Evolutionary conservation across 345 rosid species (phyloP).

Genomic region (Citrus sinensis): DVS_A1.0 CM039164.1:2229501-2230000

Average conservation of each 20-base stretch:
- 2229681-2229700: slow-evolving; percentile 43
- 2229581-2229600: slow-evolving; percentile 37
- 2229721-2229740: neutral
- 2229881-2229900: neutral
- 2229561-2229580: slow-evolving; percentile 52
- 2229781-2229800: neutral
- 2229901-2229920: neutral
- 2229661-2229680: slow-evolving; percentile 41
- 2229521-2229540: slow-evolving; percentile 37
- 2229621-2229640: slow-evolving; percentile 46
- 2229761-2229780: neutral
- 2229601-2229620: slow-evolving; percentile 32
- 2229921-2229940: neutral
- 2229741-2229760: slow-evolving; percentile 7
- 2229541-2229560: slow-evolving; percentile 47
- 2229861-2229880: neutral
- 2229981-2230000: slow-evolving; percentile 10
- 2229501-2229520: slow-evolving; percentile 33
- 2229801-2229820: neutral
- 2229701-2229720: neutral
- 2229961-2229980: slow-evolving; percentile 3
- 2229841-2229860: neutral
- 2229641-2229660: slow-evolving; percentile 52
- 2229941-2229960: neutral
- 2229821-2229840: no score